Percentiles rank a stretch among this genome's conserved stretches.
phyloP scores from a whole-genome alignment of 2,329 filamentous ascomycete species.

The Claviceps capensis region DNA sequence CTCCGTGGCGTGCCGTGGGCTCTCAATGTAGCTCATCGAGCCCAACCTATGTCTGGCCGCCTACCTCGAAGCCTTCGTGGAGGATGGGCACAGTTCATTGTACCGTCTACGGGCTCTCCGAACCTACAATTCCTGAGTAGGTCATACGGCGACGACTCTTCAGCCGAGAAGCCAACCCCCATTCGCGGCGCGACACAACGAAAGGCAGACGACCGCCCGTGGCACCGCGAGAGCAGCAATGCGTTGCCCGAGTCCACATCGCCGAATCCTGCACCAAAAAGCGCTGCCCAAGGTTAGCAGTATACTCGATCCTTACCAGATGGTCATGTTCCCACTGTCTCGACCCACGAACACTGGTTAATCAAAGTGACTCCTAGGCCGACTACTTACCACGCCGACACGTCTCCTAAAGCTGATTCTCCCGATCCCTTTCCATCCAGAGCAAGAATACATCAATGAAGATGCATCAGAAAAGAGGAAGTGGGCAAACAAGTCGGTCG shows the following conservation, averaged over 20 bases:
- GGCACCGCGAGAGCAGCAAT: slow-evolving; percentile 47
- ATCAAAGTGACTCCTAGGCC: slow-evolving; percentile 31
- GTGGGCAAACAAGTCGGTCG: slow-evolving; percentile 34
- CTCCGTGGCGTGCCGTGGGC: background rate
- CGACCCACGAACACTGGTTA: background rate
- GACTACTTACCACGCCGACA: slow-evolving; percentile 68
- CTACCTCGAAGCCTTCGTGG: background rate
- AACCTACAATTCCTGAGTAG: background rate
- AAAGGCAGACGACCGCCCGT: slow-evolving; percentile 47
- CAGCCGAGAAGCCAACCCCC: background rate
- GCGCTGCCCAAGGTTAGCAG: slow-evolving; percentile 18
- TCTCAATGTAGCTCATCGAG: background rate
- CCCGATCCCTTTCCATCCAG: slow-evolving; percentile 41
- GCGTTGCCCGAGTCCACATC: slow-evolving; percentile 20
- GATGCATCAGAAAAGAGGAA: slow-evolving; percentile 21
- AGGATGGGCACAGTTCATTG: background rate
- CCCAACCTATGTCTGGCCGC: background rate
- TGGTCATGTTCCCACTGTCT: background rate
- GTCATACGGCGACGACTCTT: background rate
- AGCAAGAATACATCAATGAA: slow-evolving; percentile 27
- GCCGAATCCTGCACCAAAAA: slow-evolving; percentile 12
- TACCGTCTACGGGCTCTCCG: background rate
- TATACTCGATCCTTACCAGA: background rate
- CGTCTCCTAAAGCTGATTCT: slow-evolving; percentile 69
- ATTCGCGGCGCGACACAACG: slow-evolving; percentile 25